Evolutionary conservation across 202 grass and related monocot genomes (phyloP).

Genomic region (Panicum virgatum): DNA sequence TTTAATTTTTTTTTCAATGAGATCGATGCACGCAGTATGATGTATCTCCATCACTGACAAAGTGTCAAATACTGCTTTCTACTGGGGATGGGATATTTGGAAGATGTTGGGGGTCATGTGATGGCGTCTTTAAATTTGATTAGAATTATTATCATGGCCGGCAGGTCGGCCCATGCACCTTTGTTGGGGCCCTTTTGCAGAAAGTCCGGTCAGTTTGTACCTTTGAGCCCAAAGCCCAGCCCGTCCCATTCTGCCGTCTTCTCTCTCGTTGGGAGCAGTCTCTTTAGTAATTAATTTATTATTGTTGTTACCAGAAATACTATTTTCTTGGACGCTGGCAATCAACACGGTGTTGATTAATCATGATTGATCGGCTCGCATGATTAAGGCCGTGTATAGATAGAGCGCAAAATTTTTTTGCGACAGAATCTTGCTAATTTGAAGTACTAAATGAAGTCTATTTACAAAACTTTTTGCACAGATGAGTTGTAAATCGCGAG

Average conservation of each 20-base stretch:
- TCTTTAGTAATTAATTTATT: no score
- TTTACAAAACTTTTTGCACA: no score
- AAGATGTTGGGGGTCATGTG: conserved; percentile 31
- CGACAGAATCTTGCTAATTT: no score
- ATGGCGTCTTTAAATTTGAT: background rate
- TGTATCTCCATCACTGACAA: conserved; percentile 5
- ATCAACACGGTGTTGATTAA: conserved; percentile 28
- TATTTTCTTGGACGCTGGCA: background rate
- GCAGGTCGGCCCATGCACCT: conserved; percentile 18
- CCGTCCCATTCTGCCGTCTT: background rate
- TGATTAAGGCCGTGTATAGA: no score
- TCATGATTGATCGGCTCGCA: conserved; percentile 34
- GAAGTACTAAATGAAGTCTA: no score
- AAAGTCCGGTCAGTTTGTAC: conserved; percentile 2
- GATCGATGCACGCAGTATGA: background rate
- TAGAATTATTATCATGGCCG: background rate
- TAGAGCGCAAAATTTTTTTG: no score
- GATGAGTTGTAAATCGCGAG: no score
- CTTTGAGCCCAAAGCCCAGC: conserved; percentile 44
- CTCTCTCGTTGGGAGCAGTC: background rate
- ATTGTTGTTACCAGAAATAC: background rate
- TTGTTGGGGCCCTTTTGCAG: conserved; percentile 1
- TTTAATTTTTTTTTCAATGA: no score
- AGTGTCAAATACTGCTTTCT: background rate
- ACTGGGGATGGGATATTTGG: conserved; percentile 2